Base-by-base conservation (phyloP, 2,329 filamentous ascomycete genomes). In the Raffaelea deltoideospora region DNA sequence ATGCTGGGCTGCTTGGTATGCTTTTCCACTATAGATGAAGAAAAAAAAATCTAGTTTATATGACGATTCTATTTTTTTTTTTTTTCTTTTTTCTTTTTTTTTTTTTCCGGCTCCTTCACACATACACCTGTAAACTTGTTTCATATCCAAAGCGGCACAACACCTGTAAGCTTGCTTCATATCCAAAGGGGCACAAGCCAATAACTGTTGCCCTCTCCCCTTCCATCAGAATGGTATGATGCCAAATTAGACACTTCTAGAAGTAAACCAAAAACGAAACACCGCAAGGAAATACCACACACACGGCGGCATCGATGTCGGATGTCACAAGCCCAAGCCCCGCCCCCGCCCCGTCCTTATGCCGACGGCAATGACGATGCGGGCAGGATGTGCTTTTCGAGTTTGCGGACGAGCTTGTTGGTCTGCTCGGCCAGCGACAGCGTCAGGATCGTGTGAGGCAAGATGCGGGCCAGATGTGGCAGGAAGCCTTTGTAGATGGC, bases 401-500 rank as follows among this genome's bases (percentile, higher is more conserved):
- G 59, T 55, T 73, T 80, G 45, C 80, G 71, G 63, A 98, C 76
- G 37, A 92, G 59, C 65, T 93, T 95, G 60, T 92, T 95, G 10
- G 90, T 96, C 64, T 98, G 90, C 61, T 98, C 90, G 3, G 90
- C 90, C 52, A 98, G 65, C 44, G 78, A 90, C 47, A 98, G 70
- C 1, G 88, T 98, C 47, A 96, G 61, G 53, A 96, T 86, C 28
- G 90, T 98, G 57, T 98, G 90, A 32, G 90, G 90, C 50, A 98
- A 62, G 50, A 98, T 96, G 49, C 90, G 70, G 23, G 90, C 86
- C 46, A 98, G 63, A 61, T 98, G 90, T 14, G 90, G 90, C 52
- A 94, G 75, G 65, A 92, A 95, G 41, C 90, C 90, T 66, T 98
- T 98, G 67, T 98, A 98, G 40, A 98, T 83, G 42, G 90, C 90